Percentiles rank a stretch among this genome's conserved stretches.
Conservation (phyloP, 2,329 filamentous ascomycete species). For the Ophiosphaerella korrae region DNA sequence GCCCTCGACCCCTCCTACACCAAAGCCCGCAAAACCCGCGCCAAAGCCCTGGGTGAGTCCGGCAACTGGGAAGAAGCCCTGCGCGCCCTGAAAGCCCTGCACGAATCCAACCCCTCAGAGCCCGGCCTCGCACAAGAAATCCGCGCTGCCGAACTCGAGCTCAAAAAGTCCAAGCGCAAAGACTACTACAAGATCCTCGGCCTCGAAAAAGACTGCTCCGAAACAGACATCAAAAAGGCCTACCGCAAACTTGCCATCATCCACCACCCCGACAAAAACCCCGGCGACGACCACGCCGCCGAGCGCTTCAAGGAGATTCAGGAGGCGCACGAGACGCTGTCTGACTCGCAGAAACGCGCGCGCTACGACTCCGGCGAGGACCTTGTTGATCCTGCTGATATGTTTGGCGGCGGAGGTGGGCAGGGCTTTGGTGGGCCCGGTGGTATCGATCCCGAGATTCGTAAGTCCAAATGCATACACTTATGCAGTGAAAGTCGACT, state of each 20-base stretch:
- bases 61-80: conserved; percentile 93
- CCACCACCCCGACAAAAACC: conserved; percentile 98
- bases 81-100: conserved; percentile 83
- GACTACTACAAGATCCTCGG: conserved; percentile 99
- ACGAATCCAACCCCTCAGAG: conserved; percentile 83
- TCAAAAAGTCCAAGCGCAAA: conserved; percentile 97
- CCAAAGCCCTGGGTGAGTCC: conserved; percentile 82
- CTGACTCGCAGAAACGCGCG: conserved; percentile 90
- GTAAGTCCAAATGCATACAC: conserved; percentile 20
- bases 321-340: conserved; percentile 95
- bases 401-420: conserved; percentile 69
- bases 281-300: conserved; percentile 80
- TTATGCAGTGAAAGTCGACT: not conserved
- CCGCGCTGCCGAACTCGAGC: conserved; percentile 85
- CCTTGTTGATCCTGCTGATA: conserved; percentile 83
- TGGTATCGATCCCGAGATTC: conserved; percentile 48
- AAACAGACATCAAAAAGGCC: conserved; percentile 90
- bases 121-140: conserved; percentile 81
- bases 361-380: conserved; percentile 93
- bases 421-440: conserved; percentile 51
- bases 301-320: conserved; percentile 97
- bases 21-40: conserved; percentile 92
- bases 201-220: conserved; percentile 81
- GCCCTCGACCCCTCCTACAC: conserved; percentile 81
- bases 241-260: conserved; percentile 94